A percentile compares a stretch with the other conserved stretches of the same genome.
Conservation (phyloP, 345 rosid genomes). For the Firmiana major region DNA sequence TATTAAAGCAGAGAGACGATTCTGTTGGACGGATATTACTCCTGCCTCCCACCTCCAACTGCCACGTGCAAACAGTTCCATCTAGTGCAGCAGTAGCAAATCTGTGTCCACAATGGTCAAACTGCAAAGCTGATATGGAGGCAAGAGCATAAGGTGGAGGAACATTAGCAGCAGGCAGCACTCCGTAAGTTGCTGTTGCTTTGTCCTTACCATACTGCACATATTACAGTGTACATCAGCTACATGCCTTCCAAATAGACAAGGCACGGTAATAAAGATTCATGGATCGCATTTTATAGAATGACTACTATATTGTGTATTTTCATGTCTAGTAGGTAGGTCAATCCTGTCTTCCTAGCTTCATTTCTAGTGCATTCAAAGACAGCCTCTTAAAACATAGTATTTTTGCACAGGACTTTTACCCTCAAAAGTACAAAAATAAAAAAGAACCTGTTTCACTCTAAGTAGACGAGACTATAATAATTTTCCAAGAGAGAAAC, state of each 20-base stretch:
- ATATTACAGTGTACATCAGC: conserved; percentile 28
- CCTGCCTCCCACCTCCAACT: conserved; percentile 91
- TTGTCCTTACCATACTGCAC: conserved; percentile 76
- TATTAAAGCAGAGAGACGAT: conserved; percentile 86
- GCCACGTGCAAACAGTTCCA: conserved; percentile 95
- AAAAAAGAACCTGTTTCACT: neutral
- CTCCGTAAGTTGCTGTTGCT: conserved; percentile 91
- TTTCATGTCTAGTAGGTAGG: neutral
- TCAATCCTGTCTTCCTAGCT: neutral
- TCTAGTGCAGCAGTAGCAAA: conserved; percentile 83
- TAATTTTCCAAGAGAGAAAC: neutral
- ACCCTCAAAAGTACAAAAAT: neutral
- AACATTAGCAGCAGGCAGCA: conserved; percentile 77
- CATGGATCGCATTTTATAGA: neutral
- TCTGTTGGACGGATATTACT: conserved; percentile 76
- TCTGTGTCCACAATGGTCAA: conserved; percentile 85
- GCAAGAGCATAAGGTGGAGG: conserved; percentile 92
- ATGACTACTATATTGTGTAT: neutral
- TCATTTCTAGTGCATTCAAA: neutral
- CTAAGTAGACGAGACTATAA: neutral
- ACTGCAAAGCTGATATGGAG: conserved; percentile 73
- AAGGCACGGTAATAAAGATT: conserved; percentile 7
- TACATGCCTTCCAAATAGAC: neutral
- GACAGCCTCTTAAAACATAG: neutral
- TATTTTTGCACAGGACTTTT: neutral